These are phyloP conservation scores for Trametopsis cervina DNA, from an alignment of 768 basidiomycete species.

Conservation along the genomic window DNA sequence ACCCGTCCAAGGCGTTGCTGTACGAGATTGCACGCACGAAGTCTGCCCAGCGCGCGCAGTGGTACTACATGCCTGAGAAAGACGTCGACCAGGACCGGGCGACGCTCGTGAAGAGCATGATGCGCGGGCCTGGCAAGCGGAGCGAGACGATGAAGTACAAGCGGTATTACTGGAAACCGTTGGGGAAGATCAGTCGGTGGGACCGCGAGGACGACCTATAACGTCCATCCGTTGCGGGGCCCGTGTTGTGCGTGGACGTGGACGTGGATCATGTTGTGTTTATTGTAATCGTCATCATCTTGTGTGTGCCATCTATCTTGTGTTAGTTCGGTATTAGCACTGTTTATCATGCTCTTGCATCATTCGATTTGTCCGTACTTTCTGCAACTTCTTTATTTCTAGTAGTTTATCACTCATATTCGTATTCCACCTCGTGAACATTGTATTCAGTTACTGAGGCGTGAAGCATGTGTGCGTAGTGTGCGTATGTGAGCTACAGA, in stretches of 20 bases:
- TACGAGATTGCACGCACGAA: conserved; percentile 29
- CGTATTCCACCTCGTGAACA: too few species aligned
- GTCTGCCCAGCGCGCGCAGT: conserved; percentile 50
- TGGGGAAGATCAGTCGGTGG: conserved; percentile 68
- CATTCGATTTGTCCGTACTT: too few species aligned
- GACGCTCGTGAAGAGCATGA: conserved; percentile 56
- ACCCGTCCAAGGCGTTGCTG: conserved; percentile 1
- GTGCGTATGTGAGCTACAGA: too few species aligned
- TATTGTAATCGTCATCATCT: too few species aligned
- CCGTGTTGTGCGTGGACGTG: neutral
- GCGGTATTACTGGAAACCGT: conserved; percentile 75
- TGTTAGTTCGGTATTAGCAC: too few species aligned
- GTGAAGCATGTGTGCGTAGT: too few species aligned
- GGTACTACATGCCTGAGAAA: conserved; percentile 72
- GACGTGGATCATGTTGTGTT: neutral
- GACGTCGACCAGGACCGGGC: conserved; percentile 71
- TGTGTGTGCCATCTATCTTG: neutral
- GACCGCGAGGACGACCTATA: conserved; percentile 57
- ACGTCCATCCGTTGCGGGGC: neutral
- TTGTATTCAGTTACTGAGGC: too few species aligned
- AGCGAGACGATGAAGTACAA: conserved; percentile 79
- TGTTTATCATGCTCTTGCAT: too few species aligned
- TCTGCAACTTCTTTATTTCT: too few species aligned
- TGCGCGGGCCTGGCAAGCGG: conserved; percentile 70
- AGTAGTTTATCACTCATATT: too few species aligned